Evolutionary conservation across 495 filamentous ascomycete genomes (phyloP).

Genomic region (Acidiella bohemica): DNA sequence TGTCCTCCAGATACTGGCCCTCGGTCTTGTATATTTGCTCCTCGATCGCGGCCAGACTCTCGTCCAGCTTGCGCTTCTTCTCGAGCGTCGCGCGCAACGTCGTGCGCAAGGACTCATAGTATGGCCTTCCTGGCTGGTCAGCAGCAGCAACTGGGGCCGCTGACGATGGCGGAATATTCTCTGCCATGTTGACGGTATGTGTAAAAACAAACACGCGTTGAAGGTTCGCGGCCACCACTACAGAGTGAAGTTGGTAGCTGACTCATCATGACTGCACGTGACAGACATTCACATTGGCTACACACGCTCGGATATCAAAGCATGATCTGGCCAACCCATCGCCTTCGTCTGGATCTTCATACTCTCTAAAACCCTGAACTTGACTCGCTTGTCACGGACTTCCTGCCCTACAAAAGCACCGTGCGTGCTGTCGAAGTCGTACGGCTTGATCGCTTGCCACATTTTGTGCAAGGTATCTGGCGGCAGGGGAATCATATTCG

Average conservation of each 20-base stretch:
- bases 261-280: not conserved
- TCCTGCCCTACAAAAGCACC: conserved; percentile 51
- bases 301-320: conserved; percentile 28
- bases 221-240: no score
- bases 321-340: conserved; percentile 42
- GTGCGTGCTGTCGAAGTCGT: conserved; percentile 50
- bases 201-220: no score
- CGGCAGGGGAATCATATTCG: conserved; percentile 65
- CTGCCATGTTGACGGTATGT: conserved; percentile 21
- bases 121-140: conserved; percentile 38
- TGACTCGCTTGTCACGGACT: conserved; percentile 42
- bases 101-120: conserved; percentile 60
- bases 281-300: not conserved
- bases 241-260: no score
- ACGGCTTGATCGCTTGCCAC: conserved; percentile 39
- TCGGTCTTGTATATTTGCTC: conserved; percentile 76
- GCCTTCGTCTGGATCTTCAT: conserved; percentile 54
- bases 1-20: conserved; percentile 74
- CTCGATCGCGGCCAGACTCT: conserved; percentile 56
- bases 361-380: conserved; percentile 54
- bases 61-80: conserved; percentile 54
- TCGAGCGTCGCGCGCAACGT: conserved; percentile 54
- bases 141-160: conserved; percentile 1
- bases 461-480: conserved; percentile 40
- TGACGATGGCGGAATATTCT: conserved; percentile 17